phyloP scores from a whole-genome alignment of 805 yeast species.

The Middelhovenomyces tepae region DNA sequence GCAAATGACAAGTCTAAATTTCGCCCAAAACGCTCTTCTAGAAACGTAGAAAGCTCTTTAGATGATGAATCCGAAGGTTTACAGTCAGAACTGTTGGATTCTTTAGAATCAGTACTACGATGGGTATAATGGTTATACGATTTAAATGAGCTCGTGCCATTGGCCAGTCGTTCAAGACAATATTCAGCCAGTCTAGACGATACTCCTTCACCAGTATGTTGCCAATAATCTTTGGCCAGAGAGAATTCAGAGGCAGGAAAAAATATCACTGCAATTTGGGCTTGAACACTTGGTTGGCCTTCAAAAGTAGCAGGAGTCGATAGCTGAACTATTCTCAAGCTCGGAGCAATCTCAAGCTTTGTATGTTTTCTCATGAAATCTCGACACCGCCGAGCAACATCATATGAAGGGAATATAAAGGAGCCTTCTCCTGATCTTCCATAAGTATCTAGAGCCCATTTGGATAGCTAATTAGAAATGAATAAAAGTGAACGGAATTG shows the following conservation, averaged over 20 bases:
- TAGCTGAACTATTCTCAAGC: constrained; percentile 59
- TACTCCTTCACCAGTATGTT: constrained; percentile 94
- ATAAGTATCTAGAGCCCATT: constrained; percentile 44
- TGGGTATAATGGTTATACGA: constrained; percentile 9
- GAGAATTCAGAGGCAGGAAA: constrained; percentile 51
- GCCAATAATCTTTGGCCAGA: constrained; percentile 87
- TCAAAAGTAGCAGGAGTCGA: constrained; percentile 40
- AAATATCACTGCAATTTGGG: constrained; percentile 71
- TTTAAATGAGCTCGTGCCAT: constrained; percentile 23
- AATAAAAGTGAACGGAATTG: neutral
- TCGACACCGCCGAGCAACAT: constrained; percentile 76
- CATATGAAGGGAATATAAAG: constrained; percentile 69
- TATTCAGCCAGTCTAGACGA: constrained; percentile 87
- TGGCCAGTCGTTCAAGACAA: constrained; percentile 51
- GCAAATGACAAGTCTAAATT: constrained; percentile 73
- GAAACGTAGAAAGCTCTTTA: constrained; percentile 52
- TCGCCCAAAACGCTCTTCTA: constrained; percentile 88
- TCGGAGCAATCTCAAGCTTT: constrained; percentile 19
- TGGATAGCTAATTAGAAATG: constrained; percentile 5
- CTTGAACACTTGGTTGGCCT: constrained; percentile 38
- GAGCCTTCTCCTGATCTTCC: constrained; percentile 73
- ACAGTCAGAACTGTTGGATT: constrained; percentile 11
- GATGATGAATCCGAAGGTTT: constrained; percentile 1
- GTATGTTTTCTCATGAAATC: constrained; percentile 47
- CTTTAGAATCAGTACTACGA: constrained; percentile 1